phyloP scores from a whole-genome alignment of 2,329 filamentous ascomycete species.

The Anthostomella pinea region DNA sequence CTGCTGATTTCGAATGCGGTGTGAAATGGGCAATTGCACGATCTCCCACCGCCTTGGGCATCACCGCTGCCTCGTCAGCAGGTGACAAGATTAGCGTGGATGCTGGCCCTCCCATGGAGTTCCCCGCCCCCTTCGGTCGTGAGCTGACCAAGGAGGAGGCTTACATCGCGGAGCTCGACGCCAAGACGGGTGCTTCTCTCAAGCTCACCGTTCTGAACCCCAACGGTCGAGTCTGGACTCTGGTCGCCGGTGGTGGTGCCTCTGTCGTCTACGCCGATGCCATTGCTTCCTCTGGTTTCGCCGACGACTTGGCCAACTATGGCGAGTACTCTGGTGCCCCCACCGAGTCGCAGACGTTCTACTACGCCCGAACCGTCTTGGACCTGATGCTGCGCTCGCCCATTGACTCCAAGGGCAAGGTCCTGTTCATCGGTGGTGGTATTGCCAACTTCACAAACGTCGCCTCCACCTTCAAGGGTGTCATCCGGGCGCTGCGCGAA shows the following conservation, averaged over 20 bases:
- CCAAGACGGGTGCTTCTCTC: constrained; percentile 97
- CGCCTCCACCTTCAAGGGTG: constrained; percentile 98
- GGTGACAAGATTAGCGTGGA: constrained; percentile 85
- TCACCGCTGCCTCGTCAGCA: constrained; percentile 63
- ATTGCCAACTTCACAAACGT: constrained; percentile 99
- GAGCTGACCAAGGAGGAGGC: constrained; percentile 98
- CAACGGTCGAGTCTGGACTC: constrained; percentile 91
- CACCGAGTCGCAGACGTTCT: constrained; percentile 97
- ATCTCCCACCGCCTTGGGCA: constrained; percentile 82
- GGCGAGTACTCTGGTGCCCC: constrained; percentile 99
- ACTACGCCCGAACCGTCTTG: constrained; percentile 95
- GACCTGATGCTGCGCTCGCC: constrained; percentile 97
- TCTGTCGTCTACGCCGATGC: constrained; percentile 99
- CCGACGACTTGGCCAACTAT: constrained; percentile 97
- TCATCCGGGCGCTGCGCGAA: constrained; percentile 93
- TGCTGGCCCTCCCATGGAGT: constrained; percentile 96
- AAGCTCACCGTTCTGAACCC: constrained; percentile 96
- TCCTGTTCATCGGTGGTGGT: constrained; percentile 98
- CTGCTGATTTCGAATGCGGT: constrained; percentile 98
- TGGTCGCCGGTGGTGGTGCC: constrained; percentile 98
- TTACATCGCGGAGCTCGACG: constrained; percentile 97
- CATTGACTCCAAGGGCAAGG: constrained; percentile 83
- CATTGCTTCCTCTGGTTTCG: constrained; percentile 94
- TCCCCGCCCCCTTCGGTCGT: constrained; percentile 97
- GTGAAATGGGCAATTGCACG: constrained; percentile 98